Evolutionary conservation across 2,329 filamentous ascomycete genomes (phyloP), one percentile per base, ranked within the genome.

Genomic region (Fusarium goolgardi): DNA sequence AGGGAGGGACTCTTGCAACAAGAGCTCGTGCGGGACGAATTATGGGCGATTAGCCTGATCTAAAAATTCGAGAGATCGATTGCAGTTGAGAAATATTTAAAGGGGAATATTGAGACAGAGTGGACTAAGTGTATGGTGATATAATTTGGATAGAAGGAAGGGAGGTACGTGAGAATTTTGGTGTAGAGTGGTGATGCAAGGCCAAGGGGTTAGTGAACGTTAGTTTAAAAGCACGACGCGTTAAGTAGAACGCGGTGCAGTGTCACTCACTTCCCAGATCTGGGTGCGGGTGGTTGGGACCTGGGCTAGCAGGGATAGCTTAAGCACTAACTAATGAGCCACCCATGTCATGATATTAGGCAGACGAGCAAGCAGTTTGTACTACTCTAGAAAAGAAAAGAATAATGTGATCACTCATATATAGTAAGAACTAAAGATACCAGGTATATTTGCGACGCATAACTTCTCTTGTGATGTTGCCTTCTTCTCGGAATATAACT

Each of bases 241-340:
- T 64, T 59, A 29, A 59, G 45, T 58, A 58, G 45, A 65, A 71
- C 72, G 72, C 72, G 51, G 72, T 59, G 7, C 43, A 29, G 50
- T 59, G 44, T 50, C 21, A 35, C 46, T 64, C 69, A 68, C 47
- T 57, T 43, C 63, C 63, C 54, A 69, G 45, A 44, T 41, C 25
- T 53, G 57, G 64, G 61, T 34, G 20, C 59, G 65, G 71, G 67
- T 66, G 71, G 67, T 49, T 67, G 65, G 59, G 46, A 16, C 55
- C 55, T 56, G 34, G 45, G 43, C 58, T 68, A 69, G 64, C 43
- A 32, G 50, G 47, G 61, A 59, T 68, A 69, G 50, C 43, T 65
- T 37, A 29, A 43, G 37, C 60, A 60, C 65, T 65, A 67, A 60
- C 65, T 65, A 67, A 39, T 35, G 37, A 68, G 64, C 64, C 59